Base-by-base conservation (phyloP, 2,329 filamentous ascomycete species). In the Trichoderma sp. region DNA sequence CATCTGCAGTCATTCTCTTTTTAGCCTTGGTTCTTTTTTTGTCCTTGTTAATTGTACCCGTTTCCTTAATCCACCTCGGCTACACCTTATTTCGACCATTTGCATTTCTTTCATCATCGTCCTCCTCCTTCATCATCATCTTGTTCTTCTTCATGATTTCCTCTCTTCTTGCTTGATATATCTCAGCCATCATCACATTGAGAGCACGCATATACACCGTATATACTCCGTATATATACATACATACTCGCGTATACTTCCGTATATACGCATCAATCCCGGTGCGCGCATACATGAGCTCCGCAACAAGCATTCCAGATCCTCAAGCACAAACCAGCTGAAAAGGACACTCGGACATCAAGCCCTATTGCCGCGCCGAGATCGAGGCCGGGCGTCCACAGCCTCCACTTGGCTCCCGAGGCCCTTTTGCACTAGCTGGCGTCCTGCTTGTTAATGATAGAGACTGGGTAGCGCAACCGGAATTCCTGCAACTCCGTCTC, bases 371-470 rank as follows among this genome's bases (percentile, higher is more conserved):
- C 66, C 66, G 66, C 66, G 26, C 55, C 66, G 55, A 68, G 66
- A 68, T 68, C 66, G 55, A 68, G 66, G 47, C 66, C 65, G 66
- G 36, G 55, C 47, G 55, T 50, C 66, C 55, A 36, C 55, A 47
- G 55, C 66, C 66, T 68, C 66, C 66, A 68, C 66, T 68, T 68
- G 66, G 66, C 55, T 68, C 66, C 66, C 66, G 66, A 68, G 65
- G 55, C 55, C 53, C 65, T 55, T 68, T 68, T 58, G 53, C 66
- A 61, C 55, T 68, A 61, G 66, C 43, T 59, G 28, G 34, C 34
- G 34, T 32, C 28, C 53, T 61, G 57, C 57, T 61, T 50, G 28
- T 68, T 61, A 61, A 32, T 61, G 12, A 59, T 57, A 58, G 34
- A 67, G 34, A 36, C 64, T 67, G 50, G 57, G 30, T 68, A 50